Evolutionary conservation across 495 filamentous ascomycete genomes (phyloP), one percentile per base, ranked within the genome.

Genomic region (Penicillium odoratum): DNA sequence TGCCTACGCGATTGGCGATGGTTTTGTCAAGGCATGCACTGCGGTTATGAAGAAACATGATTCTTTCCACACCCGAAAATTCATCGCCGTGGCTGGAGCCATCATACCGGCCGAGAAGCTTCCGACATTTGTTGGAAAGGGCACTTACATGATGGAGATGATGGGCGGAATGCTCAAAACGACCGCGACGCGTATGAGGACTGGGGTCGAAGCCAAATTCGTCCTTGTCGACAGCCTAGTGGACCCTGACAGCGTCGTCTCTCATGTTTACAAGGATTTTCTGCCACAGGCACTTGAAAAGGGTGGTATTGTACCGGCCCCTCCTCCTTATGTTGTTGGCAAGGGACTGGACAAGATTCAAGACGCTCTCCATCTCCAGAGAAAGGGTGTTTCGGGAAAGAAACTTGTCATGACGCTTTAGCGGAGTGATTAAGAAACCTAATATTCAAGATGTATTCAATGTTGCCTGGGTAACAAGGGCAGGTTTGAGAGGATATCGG

Each of bases 191-290:
- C 29, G 25, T 11, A 13, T 57, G 1, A 33, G 6, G 8, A 53
- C 33, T 13, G 33, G 50, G 0, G 50, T 59, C 7, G 51, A 59
- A 18, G 50, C 25, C 6, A 53, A 47, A 43, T 53, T 53, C 25
- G 48, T 59, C 10, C 9, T 47, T 3, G 13, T 53, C 26, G 28
- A 43, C 25, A 50, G 36, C 3, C 33, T 54, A 25, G 51, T 48
- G 16, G 42, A 55, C 25, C 33, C 51, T 11, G 28, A 51, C 0
- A 38, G 40, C 8, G 38, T 51, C 30, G 48, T 58, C 5, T 6
- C 18, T 21, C 16, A 26, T 25, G 56, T 83, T 10, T 83, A 63
- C 29, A 59, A 36, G 15, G 66, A 75, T n/a, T 81, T 67, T 57
- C 50, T 82, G 10, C 74, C 76, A 0, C 7, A 57, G 6, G 78